Base-by-base conservation (phyloP, 371 early-diverging fungal genomes). In the Sporodiniella umbellata region DNA sequence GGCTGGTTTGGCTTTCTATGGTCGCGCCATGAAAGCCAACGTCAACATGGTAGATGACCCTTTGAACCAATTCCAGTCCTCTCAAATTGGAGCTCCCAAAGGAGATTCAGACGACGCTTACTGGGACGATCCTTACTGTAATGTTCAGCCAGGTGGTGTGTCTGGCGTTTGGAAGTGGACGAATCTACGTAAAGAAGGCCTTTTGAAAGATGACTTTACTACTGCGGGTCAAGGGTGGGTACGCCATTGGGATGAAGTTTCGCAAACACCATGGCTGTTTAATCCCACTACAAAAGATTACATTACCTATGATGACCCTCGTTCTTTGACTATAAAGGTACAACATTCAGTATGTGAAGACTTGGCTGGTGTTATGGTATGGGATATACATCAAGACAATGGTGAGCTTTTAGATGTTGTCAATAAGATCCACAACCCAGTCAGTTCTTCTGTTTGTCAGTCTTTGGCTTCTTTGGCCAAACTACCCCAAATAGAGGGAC, bases 251-350 rank as follows among this genome's bases (percentile, higher is more conserved):
- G 89, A 87, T 42, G 55, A 72, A 11, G 60, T 59, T 5, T 68
- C 84, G 17, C 62, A 78, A 60, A 86, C 87, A 0, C 88, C 88
- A 15, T 86, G 87, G 88, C 57, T 87, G 50, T 86, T 81, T 70
- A 81, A 84, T 39, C 63, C 78, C 3, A 51, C 67, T 2, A 60
- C 65, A 33, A 70, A 78, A 25, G 67, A 61, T 0, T 84, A 77
- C 43, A 73, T 88, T 33, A 78, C 83, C 10, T 88, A 85, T 51
- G 87, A 88, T 54, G 86, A 85, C 56, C 75, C 80, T 17, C 45
- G 58, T 12, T 85, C 85, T 6, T 38, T 86, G 8, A 56, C 58
- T 5, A 56, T 76, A 46, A 88, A 88, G 52, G 77, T 83, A n/a
- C 55, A 78, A 8, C 75, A 75, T 60, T 80, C 77, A 28, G 45